phyloP scores from a whole-genome alignment of 805 yeast genomes.

The Candida maris region DNA sequence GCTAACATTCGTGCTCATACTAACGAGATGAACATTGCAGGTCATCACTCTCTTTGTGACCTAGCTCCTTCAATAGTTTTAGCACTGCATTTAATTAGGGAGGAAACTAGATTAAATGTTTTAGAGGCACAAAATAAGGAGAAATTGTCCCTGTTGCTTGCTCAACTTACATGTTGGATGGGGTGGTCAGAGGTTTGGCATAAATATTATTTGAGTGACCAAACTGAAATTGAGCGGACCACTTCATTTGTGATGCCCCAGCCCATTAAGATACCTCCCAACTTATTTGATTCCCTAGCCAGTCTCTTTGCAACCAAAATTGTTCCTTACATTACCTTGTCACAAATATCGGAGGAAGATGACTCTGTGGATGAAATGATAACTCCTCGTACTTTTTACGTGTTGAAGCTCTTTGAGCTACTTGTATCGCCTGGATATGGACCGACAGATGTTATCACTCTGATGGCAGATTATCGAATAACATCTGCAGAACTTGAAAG shows the following conservation, averaged over 20 bases:
- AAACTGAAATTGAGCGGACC: slow-evolving; percentile 33
- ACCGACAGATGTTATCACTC: slow-evolving; percentile 51
- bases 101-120: slow-evolving; percentile 63
- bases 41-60: slow-evolving; percentile 43
- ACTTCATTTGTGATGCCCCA: slow-evolving; percentile 40
- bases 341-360: slow-evolving; percentile 61
- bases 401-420: slow-evolving; percentile 59
- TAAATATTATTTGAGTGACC: slow-evolving; percentile 45
- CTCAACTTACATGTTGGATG: slow-evolving; percentile 62
- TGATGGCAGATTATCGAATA: slow-evolving; percentile 58
- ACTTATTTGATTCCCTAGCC: slow-evolving; percentile 50
- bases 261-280: slow-evolving; percentile 56
- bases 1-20: slow-evolving; percentile 12
- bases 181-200: slow-evolving; percentile 73
- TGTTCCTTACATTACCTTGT: slow-evolving; percentile 58
- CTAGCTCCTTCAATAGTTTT: slow-evolving; percentile 60
- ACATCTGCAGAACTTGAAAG: slow-evolving; percentile 53
- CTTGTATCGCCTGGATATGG: slow-evolving; percentile 52
- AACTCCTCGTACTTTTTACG: slow-evolving; percentile 62
- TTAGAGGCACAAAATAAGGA: slow-evolving; percentile 35
- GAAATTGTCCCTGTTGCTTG: slow-evolving; percentile 50
- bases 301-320: slow-evolving; percentile 47
- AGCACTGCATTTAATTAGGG: slow-evolving; percentile 72
- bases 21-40: slow-evolving; percentile 9
- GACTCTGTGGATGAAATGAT: slow-evolving; percentile 55